These are phyloP conservation scores for Cordyceps militaris DNA, from an alignment of 2,329 filamentous ascomycete genomes.

Conservation along the genomic window DNA sequence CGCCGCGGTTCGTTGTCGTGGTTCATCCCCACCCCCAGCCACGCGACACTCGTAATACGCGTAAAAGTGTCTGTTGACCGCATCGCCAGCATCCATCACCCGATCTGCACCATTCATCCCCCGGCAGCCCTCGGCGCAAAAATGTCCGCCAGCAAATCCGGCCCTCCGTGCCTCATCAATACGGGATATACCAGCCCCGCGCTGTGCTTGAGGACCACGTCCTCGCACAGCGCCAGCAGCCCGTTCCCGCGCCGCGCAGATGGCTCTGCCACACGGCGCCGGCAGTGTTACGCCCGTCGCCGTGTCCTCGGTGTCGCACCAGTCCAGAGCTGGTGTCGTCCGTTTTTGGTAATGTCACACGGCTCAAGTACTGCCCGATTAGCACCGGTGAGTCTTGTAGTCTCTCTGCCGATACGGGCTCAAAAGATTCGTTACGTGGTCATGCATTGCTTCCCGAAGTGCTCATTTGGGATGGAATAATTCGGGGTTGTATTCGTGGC, in stretches of 20 bases:
- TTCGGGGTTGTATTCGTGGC: too few relatives aligned
- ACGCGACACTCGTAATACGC: too few relatives aligned
- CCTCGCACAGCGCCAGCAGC: not conserved
- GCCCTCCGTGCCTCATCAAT: not conserved
- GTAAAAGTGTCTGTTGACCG: too few relatives aligned
- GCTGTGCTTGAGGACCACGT: not conserved
- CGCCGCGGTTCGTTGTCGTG: too few relatives aligned
- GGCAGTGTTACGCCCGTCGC: slow-evolving; percentile 7
- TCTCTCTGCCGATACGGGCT: not conserved
- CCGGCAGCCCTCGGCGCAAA: not conserved
- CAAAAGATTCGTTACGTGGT: not conserved
- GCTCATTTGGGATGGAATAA: not conserved
- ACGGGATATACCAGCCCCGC: not conserved
- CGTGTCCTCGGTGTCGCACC: slow-evolving; percentile 12
- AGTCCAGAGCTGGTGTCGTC: slow-evolving; percentile 11
- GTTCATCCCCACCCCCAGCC: too few relatives aligned
- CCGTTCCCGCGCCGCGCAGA: not conserved
- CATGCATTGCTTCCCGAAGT: too few relatives aligned
- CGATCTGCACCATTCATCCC: not conserved
- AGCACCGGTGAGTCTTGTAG: slow-evolving; percentile 13
- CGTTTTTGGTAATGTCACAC: not conserved
- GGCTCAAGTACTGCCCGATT: slow-evolving; percentile 1
- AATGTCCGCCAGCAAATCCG: not conserved
- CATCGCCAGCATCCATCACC: not conserved
- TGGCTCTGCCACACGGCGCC: slow-evolving; percentile 5